Base-by-base conservation (phyloP, 148 eudicot species). In the Vaccinium macrocarpon region DNA sequence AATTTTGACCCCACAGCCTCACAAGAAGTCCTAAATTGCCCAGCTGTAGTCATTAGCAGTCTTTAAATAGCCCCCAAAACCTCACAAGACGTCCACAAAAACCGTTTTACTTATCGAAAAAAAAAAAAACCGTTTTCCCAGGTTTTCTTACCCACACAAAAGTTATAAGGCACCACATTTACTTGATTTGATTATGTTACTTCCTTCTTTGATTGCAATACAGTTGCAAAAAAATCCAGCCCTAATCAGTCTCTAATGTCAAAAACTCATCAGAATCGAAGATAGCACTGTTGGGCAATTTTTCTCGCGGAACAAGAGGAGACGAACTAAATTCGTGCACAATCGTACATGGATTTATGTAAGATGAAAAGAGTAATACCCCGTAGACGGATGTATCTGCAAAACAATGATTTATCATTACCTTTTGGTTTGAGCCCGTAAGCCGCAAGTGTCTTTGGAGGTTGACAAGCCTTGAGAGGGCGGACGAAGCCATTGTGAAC, bases 401-500 rank as follows among this genome's bases (percentile, higher is more conserved):
- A 13, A 12, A 55, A 13, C 18, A 61, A 48, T 61, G 18, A 21
- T 8, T 64, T 48, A n/a, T 6, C 32, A 50, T 11, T 53, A 73
- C 79, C 56, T 48, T 83, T 1, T 15, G 19, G 52, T 13, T 56
- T 27, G 85, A 42, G 82, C 29, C 55, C 8, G 85, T 48, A 14
- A 90, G 90, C 5, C 81, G 86, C n/a, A 93, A 86, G 66, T 93
- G 95, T 78, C 88, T 90, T 53, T 73, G 87, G 46, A 93, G 84
- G 66, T 86, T 93, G 25, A 87, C 80, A 14, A 93, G 87, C 86
- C 95, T 87, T 14, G 90, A 86, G 32, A 89, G 52, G 62, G 94
- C 94, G 4, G 83, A 62, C 66, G 90, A 91, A 23, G 87, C 90
- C 95, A 92, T 92, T 83, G 12, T n/a, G 32, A 1, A 32, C 32